Percentiles rank a stretch among this genome's conserved stretches.
Evolutionary conservation across 345 rosid genomes (phyloP).

Genomic region (Iberis pinnata): DNA sequence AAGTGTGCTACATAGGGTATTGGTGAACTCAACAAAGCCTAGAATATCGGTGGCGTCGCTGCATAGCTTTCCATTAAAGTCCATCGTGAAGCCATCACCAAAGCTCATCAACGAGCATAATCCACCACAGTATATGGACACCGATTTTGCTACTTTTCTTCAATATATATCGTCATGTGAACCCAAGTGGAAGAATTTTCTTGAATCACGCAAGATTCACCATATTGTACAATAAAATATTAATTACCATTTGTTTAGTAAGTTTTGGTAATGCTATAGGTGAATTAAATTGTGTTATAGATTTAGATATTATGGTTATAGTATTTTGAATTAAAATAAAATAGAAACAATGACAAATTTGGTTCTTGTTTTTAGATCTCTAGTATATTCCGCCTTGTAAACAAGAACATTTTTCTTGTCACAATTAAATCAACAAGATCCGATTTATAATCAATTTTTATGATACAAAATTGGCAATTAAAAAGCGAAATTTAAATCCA

Average conservation of each 20-base stretch:
- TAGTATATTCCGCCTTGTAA: too few species aligned
- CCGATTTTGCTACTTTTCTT: constrained; percentile 67
- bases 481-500: too few species aligned
- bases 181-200: constrained; percentile 65
- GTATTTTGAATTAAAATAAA: too few species aligned
- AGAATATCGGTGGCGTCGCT: constrained; percentile 76
- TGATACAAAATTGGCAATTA: too few species aligned
- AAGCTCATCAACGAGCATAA: constrained; percentile 41
- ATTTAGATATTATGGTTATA: not conserved
- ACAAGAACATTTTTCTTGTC: too few species aligned
- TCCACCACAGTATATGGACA: constrained; percentile 51
- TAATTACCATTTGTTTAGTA: not conserved
- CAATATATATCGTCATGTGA: constrained; percentile 54
- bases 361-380: too few species aligned
- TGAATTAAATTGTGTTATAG: not conserved
- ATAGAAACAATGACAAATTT: too few species aligned
- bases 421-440: too few species aligned
- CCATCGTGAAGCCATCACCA: constrained; percentile 41
- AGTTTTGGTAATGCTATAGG: not conserved
- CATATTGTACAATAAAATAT: not conserved
- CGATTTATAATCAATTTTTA: too few species aligned
- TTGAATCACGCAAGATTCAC: constrained; percentile 60
- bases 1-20: constrained; percentile 75
- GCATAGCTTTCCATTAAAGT: constrained; percentile 48
- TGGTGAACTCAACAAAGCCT: constrained; percentile 45